These are phyloP conservation scores for Cytospora mali DNA, from an alignment of 2,329 filamentous ascomycete species.

Conservation along the genomic window DNA sequence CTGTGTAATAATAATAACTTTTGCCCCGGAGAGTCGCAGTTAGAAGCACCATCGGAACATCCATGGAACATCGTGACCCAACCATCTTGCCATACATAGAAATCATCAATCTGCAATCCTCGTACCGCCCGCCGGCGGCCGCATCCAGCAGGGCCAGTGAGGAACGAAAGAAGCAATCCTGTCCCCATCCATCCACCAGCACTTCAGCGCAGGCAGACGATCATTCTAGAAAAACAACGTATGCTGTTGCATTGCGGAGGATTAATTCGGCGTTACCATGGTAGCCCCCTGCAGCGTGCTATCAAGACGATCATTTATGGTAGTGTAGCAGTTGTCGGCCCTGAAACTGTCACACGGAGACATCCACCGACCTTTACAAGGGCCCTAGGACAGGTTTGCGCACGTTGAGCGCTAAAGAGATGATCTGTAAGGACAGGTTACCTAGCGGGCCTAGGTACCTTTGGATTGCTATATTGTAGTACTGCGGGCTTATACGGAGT, in stretches of 20 bases:
- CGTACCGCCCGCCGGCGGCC: background rate
- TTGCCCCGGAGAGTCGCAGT: constrained; percentile 21
- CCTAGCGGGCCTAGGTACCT: too few relatives aligned
- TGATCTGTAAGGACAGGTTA: too few relatives aligned
- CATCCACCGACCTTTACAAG: background rate
- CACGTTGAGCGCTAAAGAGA: background rate
- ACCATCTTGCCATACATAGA: too few relatives aligned
- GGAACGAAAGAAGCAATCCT: background rate
- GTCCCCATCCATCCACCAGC: constrained; percentile 7
- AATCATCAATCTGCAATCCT: background rate
- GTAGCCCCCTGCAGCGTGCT: background rate
- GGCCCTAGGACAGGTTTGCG: too few relatives aligned
- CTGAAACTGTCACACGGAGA: background rate
- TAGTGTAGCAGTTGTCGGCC: background rate
- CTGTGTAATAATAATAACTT: constrained; percentile 9
- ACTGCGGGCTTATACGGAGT: background rate
- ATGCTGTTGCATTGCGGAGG: constrained; percentile 4
- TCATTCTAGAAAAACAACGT: constrained; percentile 13
- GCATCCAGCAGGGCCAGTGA: constrained; percentile 5
- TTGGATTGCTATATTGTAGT: background rate
- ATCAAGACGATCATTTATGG: background rate
- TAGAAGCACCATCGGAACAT: constrained; percentile 3
- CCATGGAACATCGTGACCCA: background rate
- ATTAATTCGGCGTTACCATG: constrained; percentile 10
- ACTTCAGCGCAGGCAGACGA: constrained; percentile 3